These are phyloP conservation scores for Dioszegia aurantiaca DNA, from an alignment of 768 basidiomycete genomes.

Conservation along the genomic window DNA sequence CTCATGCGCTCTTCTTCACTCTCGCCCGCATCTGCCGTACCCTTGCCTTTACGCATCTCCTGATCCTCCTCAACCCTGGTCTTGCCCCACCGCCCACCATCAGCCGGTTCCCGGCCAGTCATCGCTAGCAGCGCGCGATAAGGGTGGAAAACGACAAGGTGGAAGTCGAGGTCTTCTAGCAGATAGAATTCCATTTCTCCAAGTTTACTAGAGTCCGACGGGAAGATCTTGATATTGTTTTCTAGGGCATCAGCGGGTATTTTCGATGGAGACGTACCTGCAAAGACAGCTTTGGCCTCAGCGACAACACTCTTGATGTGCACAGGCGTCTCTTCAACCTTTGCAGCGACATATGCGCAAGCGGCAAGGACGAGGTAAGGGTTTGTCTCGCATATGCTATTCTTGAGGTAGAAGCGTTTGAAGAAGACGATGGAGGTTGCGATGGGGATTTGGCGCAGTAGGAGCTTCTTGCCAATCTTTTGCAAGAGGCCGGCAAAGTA, in stretches of 20 bases:
- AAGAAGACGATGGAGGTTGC: constrained; percentile 94
- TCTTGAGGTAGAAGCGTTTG: constrained; percentile 94
- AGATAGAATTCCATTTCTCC: constrained; percentile 99
- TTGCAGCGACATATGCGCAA: constrained; percentile 93
- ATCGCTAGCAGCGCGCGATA: constrained; percentile 82
- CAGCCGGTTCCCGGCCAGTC: constrained; percentile 62
- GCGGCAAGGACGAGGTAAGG: constrained; percentile 88
- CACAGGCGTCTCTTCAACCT: constrained; percentile 92
- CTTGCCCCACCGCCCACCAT: constrained; percentile 52
- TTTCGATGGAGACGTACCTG: constrained; percentile 27
- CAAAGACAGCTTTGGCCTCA: constrained; percentile 74
- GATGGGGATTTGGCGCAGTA: constrained; percentile 80
- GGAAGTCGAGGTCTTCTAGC: constrained; percentile 92
- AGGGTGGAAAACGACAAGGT: constrained; percentile 88
- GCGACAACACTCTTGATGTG: constrained; percentile 88
- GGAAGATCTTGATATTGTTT: constrained; percentile 74
- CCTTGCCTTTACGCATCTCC: constrained; percentile 20
- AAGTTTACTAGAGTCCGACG: constrained; percentile 80
- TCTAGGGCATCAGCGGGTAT: constrained; percentile 52
- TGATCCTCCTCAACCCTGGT: constrained; percentile 34
- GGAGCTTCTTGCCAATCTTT: constrained; percentile 78
- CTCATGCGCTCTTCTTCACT: constrained; percentile 36
- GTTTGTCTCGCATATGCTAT: constrained; percentile 91
- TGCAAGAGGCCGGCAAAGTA: constrained; percentile 82
- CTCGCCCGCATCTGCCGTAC: constrained; percentile 21